Conservation (phyloP, 2,329 filamentous ascomycete genomes). For the Ophiocordyceps australis region DNA sequence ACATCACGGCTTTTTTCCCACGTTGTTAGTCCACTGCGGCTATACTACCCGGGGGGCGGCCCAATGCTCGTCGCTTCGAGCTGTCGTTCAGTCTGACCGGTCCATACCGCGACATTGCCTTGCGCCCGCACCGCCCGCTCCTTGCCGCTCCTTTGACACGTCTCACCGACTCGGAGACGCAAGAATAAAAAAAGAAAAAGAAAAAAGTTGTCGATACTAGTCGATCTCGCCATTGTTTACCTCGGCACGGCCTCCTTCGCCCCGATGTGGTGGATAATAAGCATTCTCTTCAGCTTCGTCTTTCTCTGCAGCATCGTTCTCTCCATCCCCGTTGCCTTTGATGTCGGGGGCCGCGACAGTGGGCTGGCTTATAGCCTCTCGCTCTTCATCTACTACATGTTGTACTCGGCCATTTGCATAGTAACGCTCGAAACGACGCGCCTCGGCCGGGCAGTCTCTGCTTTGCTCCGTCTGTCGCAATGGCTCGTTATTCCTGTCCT, state of each 20-base stretch:
- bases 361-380: constrained; percentile 86
- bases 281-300: constrained; percentile 58
- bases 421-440: constrained; percentile 63
- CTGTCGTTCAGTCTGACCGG: too few relatives aligned
- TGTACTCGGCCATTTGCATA: constrained; percentile 67
- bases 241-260: constrained; percentile 12
- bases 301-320: constrained; percentile 89
- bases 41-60: too few relatives aligned
- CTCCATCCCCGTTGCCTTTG: constrained; percentile 91
- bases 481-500: constrained; percentile 74
- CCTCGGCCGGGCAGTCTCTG: constrained; percentile 53
- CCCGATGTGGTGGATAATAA: constrained; percentile 68
- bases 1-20: too few relatives aligned
- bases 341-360: constrained; percentile 89
- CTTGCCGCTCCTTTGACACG: too few relatives aligned
- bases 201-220: too few relatives aligned
- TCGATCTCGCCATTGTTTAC: constrained; percentile 1
- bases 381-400: constrained; percentile 77
- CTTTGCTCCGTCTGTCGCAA: constrained; percentile 57
- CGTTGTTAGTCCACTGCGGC: too few relatives aligned
- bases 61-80: too few relatives aligned
- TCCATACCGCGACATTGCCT: too few relatives aligned
- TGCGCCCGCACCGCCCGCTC: too few relatives aligned
- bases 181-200: too few relatives aligned
- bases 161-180: too few relatives aligned